Percentiles rank a stretch among this genome's conserved stretches.
Evolutionary conservation across 2,329 filamentous ascomycete species (phyloP).

Genomic region (Didymella pinodella): DNA sequence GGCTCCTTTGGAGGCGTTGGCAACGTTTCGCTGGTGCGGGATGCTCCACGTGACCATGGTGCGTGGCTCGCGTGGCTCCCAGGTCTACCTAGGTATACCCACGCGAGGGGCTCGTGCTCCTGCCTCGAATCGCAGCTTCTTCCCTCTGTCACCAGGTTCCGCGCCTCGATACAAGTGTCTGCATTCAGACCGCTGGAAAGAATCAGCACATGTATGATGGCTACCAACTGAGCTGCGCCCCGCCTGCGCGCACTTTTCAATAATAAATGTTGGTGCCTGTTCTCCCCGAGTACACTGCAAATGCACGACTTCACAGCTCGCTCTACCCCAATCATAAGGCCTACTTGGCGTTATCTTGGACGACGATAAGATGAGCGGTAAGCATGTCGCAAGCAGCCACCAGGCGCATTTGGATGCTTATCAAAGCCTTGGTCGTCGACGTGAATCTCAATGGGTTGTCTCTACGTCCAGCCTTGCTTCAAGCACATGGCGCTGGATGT

Average conservation of each 20-base stretch:
- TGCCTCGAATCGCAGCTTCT: too few relatives aligned
- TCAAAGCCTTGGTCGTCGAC: not conserved
- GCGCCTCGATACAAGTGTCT: too few relatives aligned
- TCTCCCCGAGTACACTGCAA: too few relatives aligned
- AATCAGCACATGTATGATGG: not conserved
- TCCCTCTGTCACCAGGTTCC: too few relatives aligned
- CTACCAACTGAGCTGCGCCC: not conserved
- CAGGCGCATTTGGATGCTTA: not conserved
- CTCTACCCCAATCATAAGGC: not conserved
- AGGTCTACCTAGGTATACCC: too few relatives aligned
- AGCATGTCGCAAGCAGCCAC: not conserved
- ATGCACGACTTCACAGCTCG: not conserved
- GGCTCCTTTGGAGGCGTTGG: not conserved
- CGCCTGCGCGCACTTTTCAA: not conserved
- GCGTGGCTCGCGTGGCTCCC: not conserved
- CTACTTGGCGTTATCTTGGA: constrained; percentile 6
- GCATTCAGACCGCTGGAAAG: not conserved
- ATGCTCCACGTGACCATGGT: not conserved
- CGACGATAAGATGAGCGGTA: constrained; percentile 6
- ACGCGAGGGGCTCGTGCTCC: too few relatives aligned
- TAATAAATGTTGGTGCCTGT: too few relatives aligned
- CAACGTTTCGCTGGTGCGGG: not conserved
- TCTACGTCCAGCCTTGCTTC: too few relatives aligned
- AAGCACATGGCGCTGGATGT: too few relatives aligned
- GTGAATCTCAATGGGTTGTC: too few relatives aligned